Percentiles rank a stretch among this genome's conserved stretches.
Conservation (phyloP, 1,284 basidiomycete species). For the Mycosarcoma maydis region DNA sequence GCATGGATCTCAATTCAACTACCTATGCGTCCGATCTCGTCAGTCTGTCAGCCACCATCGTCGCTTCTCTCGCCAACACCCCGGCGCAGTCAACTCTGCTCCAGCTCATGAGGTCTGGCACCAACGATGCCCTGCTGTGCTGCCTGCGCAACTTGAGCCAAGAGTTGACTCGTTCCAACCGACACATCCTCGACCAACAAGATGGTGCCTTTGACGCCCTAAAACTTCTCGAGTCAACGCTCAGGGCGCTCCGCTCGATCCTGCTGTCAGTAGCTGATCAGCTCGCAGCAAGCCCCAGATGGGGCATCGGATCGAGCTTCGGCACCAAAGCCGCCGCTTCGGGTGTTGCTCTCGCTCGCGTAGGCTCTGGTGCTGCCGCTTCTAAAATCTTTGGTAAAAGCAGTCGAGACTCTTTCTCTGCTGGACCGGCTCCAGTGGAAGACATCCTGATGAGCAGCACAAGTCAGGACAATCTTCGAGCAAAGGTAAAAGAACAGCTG, state of each 20-base stretch:
- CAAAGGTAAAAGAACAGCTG: slow-evolving; percentile 7
- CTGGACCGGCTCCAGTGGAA: slow-evolving; percentile 10
- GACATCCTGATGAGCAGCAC: slow-evolving; percentile 40
- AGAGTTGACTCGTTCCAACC: slow-evolving; percentile 7
- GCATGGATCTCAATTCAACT: slow-evolving; percentile 27
- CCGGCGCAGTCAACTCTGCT: slow-evolving; percentile 38
- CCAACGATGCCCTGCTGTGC: slow-evolving; percentile 41
- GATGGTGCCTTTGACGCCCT: slow-evolving; percentile 11
- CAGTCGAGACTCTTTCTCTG: slow-evolving; percentile 16
- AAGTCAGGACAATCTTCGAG: slow-evolving; percentile 31
- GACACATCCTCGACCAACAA: slow-evolving; percentile 23
- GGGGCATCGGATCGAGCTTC: slow-evolving; percentile 58
- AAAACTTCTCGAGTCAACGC: slow-evolving; percentile 40
- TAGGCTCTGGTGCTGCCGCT: slow-evolving; percentile 19
- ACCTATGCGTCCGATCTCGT: slow-evolving; percentile 29
- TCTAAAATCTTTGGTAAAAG: slow-evolving; percentile 48
- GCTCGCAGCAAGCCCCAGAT: slow-evolving; percentile 53
- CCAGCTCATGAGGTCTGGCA: slow-evolving; percentile 39
- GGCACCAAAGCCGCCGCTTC: slow-evolving; percentile 35
- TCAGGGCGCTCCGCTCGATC: slow-evolving; percentile 55
- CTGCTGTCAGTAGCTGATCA: slow-evolving; percentile 57
- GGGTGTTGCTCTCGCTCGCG: slow-evolving; percentile 29
- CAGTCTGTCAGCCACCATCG: slow-evolving; percentile 42
- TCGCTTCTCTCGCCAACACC: slow-evolving; percentile 48
- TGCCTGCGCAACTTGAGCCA: slow-evolving; percentile 29